Evolutionary conservation across 1,284 basidiomycete species (phyloP).

Genomic region (Pseudozyma sp.): DNA sequence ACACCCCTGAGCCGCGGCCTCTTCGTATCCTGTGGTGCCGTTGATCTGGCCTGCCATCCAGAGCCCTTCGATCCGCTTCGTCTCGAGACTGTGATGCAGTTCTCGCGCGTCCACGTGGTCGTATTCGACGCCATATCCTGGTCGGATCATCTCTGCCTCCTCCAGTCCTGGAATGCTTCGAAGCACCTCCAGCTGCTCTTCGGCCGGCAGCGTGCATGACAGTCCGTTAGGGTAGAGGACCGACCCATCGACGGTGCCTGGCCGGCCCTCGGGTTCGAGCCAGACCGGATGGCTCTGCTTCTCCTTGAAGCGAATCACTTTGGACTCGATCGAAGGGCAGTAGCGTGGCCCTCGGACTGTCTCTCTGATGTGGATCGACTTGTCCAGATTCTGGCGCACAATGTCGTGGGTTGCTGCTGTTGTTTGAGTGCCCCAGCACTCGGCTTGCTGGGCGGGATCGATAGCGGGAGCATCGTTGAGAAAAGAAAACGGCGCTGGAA

Average conservation of each 20-base stretch:
- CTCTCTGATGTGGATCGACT: constrained; percentile 85
- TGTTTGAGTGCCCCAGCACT: constrained; percentile 81
- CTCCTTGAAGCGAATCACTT: constrained; percentile 81
- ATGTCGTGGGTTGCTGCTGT: constrained; percentile 79
- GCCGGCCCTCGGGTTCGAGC: constrained; percentile 91
- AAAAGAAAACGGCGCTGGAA: constrained; percentile 52
- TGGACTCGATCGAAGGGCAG: constrained; percentile 89
- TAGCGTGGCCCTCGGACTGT: constrained; percentile 90
- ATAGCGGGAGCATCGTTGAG: constrained; percentile 46
- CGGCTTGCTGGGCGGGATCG: constrained; percentile 76
- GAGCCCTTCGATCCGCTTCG: constrained; percentile 77
- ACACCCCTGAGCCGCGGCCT: constrained; percentile 86
- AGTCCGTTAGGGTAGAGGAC: constrained; percentile 90
- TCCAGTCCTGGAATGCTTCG: constrained; percentile 85
- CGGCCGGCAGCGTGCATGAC: constrained; percentile 85
- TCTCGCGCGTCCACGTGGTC: constrained; percentile 90
- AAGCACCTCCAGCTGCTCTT: constrained; percentile 82
- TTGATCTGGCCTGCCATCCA: constrained; percentile 62
- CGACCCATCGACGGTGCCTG: constrained; percentile 77
- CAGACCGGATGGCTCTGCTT: constrained; percentile 81
- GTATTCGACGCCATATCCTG: constrained; percentile 92
- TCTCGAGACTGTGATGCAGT: constrained; percentile 80
- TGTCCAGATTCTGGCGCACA: constrained; percentile 75
- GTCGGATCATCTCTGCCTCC: constrained; percentile 81
- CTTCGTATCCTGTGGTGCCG: constrained; percentile 88